Evolutionary conservation across 78 protist species (phyloP).

Genomic region (Bodo saltans): DNA sequence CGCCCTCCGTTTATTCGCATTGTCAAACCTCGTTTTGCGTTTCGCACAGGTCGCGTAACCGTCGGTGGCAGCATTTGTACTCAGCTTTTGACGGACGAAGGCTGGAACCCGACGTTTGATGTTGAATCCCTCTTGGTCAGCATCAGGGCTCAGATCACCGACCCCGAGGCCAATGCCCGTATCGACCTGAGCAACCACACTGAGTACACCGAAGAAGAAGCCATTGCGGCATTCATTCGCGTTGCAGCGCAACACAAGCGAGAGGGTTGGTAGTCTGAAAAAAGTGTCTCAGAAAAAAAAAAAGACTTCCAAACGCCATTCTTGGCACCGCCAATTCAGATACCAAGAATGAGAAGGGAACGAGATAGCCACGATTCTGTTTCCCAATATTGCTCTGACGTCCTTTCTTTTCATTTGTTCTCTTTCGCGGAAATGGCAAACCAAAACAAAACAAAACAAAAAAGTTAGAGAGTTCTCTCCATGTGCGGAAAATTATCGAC

Average conservation of each 20-base stretch:
- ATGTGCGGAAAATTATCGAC: too few relatives aligned
- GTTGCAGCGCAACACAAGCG: conserved; percentile 14
- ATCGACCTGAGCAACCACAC: conserved; percentile 2
- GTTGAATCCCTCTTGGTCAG: conserved; percentile 34
- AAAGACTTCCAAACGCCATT: too few relatives aligned
- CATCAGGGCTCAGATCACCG: conserved; percentile 26
- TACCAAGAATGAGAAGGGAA: too few relatives aligned
- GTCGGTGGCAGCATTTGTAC: conserved; percentile 64
- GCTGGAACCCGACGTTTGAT: conserved; percentile 49
- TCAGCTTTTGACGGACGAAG: conserved; percentile 48
- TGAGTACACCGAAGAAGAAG: conserved; percentile 34
- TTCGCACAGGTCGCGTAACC: conserved; percentile 64
- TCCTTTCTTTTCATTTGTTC: too few relatives aligned
- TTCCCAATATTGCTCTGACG: too few relatives aligned
- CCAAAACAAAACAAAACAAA: too few relatives aligned
- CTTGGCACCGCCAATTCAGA: too few relatives aligned
- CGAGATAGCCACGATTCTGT: too few relatives aligned
- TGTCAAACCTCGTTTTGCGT: conserved; percentile 54
- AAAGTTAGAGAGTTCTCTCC: too few relatives aligned
- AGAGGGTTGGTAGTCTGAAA: not conserved
- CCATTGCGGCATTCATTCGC: conserved; percentile 17
- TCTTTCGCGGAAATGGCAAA: too few relatives aligned
- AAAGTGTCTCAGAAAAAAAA: too few relatives aligned
- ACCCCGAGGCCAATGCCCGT: conserved; percentile 33
- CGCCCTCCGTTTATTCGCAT: conserved; percentile 59